Evolutionary conservation across 202 grass and related monocot genomes (phyloP).

Genomic region (Schoenoplectus tabernaemontani): DNA sequence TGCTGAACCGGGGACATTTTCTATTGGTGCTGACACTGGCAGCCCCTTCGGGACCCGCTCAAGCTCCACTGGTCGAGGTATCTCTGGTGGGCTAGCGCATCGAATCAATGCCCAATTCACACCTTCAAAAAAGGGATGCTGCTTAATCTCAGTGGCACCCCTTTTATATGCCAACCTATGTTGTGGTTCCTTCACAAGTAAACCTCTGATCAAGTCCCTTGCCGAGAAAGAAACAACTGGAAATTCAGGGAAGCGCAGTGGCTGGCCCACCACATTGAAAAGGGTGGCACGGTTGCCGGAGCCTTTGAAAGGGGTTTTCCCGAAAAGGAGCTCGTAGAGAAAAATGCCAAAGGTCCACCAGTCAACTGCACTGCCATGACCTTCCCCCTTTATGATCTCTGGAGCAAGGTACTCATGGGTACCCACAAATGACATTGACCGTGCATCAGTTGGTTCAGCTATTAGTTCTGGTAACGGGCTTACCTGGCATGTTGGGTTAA

Average conservation of each 20-base stretch:
- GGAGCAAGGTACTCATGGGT: conserved; percentile 89
- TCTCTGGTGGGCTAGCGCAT: conserved; percentile 76
- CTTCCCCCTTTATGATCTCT: conserved; percentile 88
- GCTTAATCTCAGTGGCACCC: conserved; percentile 81
- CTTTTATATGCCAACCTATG: conserved; percentile 63
- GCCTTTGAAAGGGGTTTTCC: conserved; percentile 86
- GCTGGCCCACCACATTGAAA: conserved; percentile 82
- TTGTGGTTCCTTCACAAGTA: conserved; percentile 78
- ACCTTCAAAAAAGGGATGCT: conserved; percentile 84
- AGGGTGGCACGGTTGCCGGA: conserved; percentile 61
- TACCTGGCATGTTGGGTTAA: neutral
- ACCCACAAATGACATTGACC: conserved; percentile 87
- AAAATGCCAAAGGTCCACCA: conserved; percentile 97
- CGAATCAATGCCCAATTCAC: conserved; percentile 88
- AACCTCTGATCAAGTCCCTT: conserved; percentile 64
- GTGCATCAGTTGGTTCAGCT: conserved; percentile 79
- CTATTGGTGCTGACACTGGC: conserved; percentile 3
- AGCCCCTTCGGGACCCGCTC: conserved; percentile 28
- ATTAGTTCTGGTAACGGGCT: conserved; percentile 76
- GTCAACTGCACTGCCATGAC: conserved; percentile 79
- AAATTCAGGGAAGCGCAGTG: conserved; percentile 56
- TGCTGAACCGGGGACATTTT: conserved; percentile 17
- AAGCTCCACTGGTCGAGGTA: conserved; percentile 53
- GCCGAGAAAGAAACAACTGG: conserved; percentile 65
- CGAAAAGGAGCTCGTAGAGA: conserved; percentile 84